Conservation (phyloP, 495 filamentous ascomycete species). For the Venustampulla echinocandica region DNA sequence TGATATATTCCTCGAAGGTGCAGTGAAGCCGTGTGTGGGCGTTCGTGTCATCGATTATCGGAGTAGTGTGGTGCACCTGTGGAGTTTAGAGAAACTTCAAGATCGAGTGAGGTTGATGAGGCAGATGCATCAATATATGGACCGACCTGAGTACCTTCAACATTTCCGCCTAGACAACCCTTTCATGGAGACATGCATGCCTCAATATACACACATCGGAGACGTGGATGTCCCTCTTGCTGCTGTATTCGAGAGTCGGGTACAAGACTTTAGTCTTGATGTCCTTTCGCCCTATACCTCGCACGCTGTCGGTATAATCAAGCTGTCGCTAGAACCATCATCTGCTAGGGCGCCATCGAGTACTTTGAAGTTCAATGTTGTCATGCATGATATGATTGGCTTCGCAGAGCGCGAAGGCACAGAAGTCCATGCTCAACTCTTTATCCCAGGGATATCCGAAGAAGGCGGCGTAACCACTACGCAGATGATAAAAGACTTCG, state of each 20-base stretch:
- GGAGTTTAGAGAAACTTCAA: conserved; percentile 90
- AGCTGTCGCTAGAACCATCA: conserved; percentile 85
- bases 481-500: conserved; percentile 88
- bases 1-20: conserved; percentile 70
- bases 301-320: conserved; percentile 79
- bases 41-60: conserved; percentile 90
- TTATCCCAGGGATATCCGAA: conserved; percentile 85
- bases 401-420: conserved; percentile 96
- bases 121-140: conserved; percentile 92
- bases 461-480: conserved; percentile 88
- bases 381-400: conserved; percentile 94
- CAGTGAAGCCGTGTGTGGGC: conserved; percentile 82
- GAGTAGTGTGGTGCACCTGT: conserved; percentile 77
- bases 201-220: conserved; percentile 84
- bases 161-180: conserved; percentile 72
- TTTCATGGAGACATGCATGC: conserved; percentile 82
- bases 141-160: conserved; percentile 86
- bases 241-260: conserved; percentile 89
- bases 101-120: conserved; percentile 84
- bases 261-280: conserved; percentile 89
- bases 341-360: conserved; percentile 86
- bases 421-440: conserved; percentile 91
- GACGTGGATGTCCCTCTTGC: conserved; percentile 90
- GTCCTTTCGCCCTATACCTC: conserved; percentile 88
- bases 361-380: conserved; percentile 95